phyloP scores from a whole-genome alignment of 768 basidiomycete species.

The Lentinula boryana region DNA sequence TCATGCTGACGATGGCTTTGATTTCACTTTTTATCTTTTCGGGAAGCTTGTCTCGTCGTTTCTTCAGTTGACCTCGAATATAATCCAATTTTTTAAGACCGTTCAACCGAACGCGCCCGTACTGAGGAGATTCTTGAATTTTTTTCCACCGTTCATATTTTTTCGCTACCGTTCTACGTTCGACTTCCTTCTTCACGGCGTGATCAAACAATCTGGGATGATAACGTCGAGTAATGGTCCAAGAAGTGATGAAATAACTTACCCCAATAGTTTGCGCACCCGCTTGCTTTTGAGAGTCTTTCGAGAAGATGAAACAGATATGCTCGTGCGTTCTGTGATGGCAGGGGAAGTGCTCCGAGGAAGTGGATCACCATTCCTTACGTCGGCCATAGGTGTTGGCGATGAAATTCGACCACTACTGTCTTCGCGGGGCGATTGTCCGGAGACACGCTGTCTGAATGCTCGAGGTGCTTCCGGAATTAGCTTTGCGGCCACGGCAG shows the following conservation, averaged over 20 bases:
- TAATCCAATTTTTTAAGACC: conserved; percentile 4
- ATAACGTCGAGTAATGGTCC: neutral
- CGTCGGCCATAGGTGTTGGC: neutral
- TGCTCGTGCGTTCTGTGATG: neutral
- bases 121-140: conserved; percentile 10
- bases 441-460: neutral
- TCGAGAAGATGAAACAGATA: neutral
- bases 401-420: neutral
- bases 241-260: neutral
- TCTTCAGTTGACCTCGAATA: conserved; percentile 6
- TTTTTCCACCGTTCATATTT: conserved; percentile 7
- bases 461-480: neutral
- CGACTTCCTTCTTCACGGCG: neutral
- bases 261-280: neutral
- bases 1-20: neutral
- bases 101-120: conserved; percentile 5
- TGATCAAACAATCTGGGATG: neutral
- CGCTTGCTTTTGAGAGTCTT: neutral
- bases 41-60: conserved; percentile 6
- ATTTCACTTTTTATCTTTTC: neutral
- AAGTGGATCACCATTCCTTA: neutral
- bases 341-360: neutral
- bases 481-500: neutral
- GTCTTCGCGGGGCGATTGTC: neutral
- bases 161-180: neutral